Evolutionary conservation across 2,329 filamentous ascomycete species (phyloP), one percentile per base, ranked within the genome.

Genomic region (Pseudogymnoascus sp.): DNA sequence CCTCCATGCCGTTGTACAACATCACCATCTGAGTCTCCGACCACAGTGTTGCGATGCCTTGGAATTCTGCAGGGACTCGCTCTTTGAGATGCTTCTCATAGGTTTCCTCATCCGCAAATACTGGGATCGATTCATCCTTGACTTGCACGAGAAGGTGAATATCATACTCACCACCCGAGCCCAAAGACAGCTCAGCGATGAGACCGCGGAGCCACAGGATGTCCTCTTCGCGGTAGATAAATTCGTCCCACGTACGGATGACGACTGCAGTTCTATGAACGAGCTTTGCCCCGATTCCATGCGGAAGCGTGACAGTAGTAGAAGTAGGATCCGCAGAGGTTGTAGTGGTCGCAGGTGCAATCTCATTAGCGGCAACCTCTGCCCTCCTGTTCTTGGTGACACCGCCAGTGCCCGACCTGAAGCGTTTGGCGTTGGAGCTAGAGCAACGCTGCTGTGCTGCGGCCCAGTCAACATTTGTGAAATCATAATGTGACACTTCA

Each of bases 21-120:
- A 92, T 84, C 62, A 88, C 81, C 92, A 97, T 97, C 75, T 97
- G 92, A 24, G 89, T 88, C 75, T 96, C 92, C 0, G 91, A 95
- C 95, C 95, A 99, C 6, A 97, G 81, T 0, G 90, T 96, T 19
- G 90, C 90, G 72, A 99, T 86, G 56, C 90, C 90, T 68, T 84
- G 88, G 76, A 99, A 97, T 72, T 99, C 95, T 67, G 86, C 81
- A 0, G 95, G 90, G 11, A 93, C 82, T 26, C 84, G 83, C 60
- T 88, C 84, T 61, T 84, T 79, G 72, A 89, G 88, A 64, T 81
- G 88, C 71, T 80, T 81, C 72, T 82, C 80, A 78, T 87, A 97
- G 60, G 80, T 81, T 56, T 85, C 83, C 61, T 86, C 79, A 68
- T 91, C 88, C 1, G 89, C 88, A 87, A 89, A 95, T 70, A 96